These are phyloP conservation scores for Gilbertella persicaria DNA, from an alignment of 371 early-diverging fungal genomes.

Conservation along the genomic window DNA sequence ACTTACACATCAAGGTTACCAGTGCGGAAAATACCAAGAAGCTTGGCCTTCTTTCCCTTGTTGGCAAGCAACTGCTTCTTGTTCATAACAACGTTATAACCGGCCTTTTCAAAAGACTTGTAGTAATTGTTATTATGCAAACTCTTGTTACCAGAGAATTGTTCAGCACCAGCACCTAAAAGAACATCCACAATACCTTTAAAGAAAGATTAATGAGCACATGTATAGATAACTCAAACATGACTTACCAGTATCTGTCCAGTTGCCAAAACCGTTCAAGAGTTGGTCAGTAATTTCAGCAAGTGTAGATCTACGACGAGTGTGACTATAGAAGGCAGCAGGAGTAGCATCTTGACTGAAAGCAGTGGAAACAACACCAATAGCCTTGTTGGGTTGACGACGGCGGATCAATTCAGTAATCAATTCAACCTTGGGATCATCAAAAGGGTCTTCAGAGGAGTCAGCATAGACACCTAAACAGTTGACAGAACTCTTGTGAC, in stretches of 20 bases:
- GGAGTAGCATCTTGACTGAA: constrained; percentile 74
- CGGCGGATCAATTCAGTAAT: constrained; percentile 73
- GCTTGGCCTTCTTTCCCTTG: constrained; percentile 55
- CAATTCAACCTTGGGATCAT: constrained; percentile 67
- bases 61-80: constrained; percentile 47
- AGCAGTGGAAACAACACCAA: constrained; percentile 77
- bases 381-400: constrained; percentile 64
- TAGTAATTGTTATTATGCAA: constrained; percentile 64
- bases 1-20: constrained; percentile 62
- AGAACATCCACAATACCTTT: constrained; percentile 59
- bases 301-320: constrained; percentile 54
- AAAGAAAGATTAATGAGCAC: not conserved
- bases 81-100: constrained; percentile 64
- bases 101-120: constrained; percentile 45
- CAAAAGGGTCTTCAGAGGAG: constrained; percentile 51
- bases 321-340: constrained; percentile 68
- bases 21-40: constrained; percentile 71
- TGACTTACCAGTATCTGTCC: constrained; percentile 42
- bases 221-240: not conserved
- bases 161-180: constrained; percentile 69
- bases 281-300: constrained; percentile 66
- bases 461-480: constrained; percentile 70
- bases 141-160: constrained; percentile 52
- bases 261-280: constrained; percentile 55
- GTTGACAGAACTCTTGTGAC: constrained; percentile 66